Conservation (phyloP, 352 stramenopile genomes). For the Phytophthora chlamydospora region DNA sequence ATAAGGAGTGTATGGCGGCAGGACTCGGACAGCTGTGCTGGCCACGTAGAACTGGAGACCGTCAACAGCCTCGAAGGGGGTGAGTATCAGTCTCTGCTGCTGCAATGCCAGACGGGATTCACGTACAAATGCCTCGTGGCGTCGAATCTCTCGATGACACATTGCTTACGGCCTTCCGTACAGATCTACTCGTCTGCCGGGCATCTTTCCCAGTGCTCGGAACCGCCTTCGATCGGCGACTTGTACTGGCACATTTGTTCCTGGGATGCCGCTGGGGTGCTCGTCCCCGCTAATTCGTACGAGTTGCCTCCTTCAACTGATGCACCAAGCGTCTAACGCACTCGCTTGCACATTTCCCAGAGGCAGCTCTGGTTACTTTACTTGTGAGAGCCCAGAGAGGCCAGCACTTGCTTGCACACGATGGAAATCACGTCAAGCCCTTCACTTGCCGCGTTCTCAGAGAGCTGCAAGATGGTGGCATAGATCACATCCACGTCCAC, state of each 20-base stretch:
- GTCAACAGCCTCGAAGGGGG: constrained; percentile 35
- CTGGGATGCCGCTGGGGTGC: constrained; percentile 44
- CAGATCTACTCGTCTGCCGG: constrained; percentile 60
- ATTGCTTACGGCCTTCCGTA: constrained; percentile 39
- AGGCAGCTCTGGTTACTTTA: constrained; percentile 12
- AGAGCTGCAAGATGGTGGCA: constrained; percentile 56
- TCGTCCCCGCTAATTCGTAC: constrained; percentile 30
- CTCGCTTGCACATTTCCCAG: constrained; percentile 1
- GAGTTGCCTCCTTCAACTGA: constrained; percentile 14
- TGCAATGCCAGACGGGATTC: constrained; percentile 38
- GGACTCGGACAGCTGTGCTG: constrained; percentile 17
- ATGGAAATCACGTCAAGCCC: constrained; percentile 46
- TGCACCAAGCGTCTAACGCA: constrained; percentile 1
- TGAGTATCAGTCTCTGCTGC: constrained; percentile 46
- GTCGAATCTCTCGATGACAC: constrained; percentile 35
- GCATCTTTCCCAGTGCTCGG: constrained; percentile 44
- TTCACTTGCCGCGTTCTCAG: constrained; percentile 51
- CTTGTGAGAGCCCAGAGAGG: constrained; percentile 29
- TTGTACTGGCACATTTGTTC: constrained; percentile 66
- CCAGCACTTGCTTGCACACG: constrained; percentile 44
- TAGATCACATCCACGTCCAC: constrained; percentile 51
- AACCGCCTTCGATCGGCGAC: constrained; percentile 36
- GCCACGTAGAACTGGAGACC: constrained; percentile 37
- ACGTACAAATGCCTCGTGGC: constrained; percentile 48
- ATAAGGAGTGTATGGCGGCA: constrained; percentile 29